Conservation (phyloP, 2,329 filamentous ascomycete species). For the Tolypocladium capitatum region DNA sequence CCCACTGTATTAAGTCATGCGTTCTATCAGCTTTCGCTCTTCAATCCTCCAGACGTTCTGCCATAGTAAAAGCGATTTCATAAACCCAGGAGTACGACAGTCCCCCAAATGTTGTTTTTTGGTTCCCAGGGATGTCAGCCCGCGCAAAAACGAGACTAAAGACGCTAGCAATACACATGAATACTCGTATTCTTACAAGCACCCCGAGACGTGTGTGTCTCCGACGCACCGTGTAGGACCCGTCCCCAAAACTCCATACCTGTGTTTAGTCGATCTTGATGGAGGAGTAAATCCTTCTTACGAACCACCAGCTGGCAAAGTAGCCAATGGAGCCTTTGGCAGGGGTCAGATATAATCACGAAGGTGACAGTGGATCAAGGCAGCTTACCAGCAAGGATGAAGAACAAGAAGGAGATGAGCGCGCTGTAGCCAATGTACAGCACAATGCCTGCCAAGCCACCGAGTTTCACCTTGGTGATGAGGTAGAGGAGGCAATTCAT, state of each 20-base stretch:
- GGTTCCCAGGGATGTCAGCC: background rate
- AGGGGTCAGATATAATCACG: background rate
- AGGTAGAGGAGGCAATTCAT: constrained; percentile 84
- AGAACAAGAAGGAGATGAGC: constrained; percentile 80
- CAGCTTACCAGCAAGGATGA: constrained; percentile 77
- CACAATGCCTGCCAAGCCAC: constrained; percentile 72
- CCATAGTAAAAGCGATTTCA: background rate
- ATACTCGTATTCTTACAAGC: constrained; percentile 17
- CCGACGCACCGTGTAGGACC: background rate
- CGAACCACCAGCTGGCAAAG: constrained; percentile 88
- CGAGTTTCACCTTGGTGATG: constrained; percentile 74
- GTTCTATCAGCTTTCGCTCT: background rate
- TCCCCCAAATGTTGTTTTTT: background rate
- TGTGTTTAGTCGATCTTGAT: constrained; percentile 79
- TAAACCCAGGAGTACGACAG: background rate
- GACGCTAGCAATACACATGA: background rate
- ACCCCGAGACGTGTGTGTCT: background rate
- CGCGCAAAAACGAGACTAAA: background rate
- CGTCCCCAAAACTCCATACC: background rate
- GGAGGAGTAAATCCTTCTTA: constrained; percentile 87
- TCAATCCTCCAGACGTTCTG: background rate
- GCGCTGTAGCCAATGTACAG: constrained; percentile 89
- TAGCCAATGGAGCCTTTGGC: constrained; percentile 85
- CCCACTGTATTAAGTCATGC: background rate
- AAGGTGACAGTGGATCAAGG: too few relatives aligned